Evolutionary conservation across 2,329 filamentous ascomycete species (phyloP).

Genomic region (Venturia nashicola): DNA sequence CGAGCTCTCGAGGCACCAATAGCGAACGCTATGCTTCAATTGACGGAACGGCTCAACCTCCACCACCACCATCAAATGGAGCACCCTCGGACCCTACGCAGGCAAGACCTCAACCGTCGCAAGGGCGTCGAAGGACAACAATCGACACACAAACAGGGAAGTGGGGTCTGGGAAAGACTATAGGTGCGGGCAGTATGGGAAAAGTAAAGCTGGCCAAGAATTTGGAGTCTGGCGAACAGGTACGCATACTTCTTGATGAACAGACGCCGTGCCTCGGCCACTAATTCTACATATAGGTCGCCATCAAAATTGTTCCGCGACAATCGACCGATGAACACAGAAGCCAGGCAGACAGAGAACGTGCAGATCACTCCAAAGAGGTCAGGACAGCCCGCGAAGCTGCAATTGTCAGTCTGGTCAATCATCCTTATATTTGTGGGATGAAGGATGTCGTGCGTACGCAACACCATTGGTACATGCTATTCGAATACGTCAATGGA

Average conservation of each 20-base stretch:
- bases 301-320: slow-evolving; percentile 92
- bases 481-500: slow-evolving; percentile 97
- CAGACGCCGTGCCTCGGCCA: neutral
- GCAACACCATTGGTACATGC: slow-evolving; percentile 99
- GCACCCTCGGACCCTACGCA: slow-evolving; percentile 18
- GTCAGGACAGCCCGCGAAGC: slow-evolving; percentile 89
- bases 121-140: slow-evolving; percentile 50
- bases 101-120: neutral
- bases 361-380: slow-evolving; percentile 92
- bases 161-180: slow-evolving; percentile 93
- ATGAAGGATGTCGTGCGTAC: slow-evolving; percentile 92
- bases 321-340: slow-evolving; percentile 77
- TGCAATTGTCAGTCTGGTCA: slow-evolving; percentile 86
- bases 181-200: slow-evolving; percentile 96
- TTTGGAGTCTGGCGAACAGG: slow-evolving; percentile 81
- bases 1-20: slow-evolving; percentile 14
- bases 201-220: slow-evolving; percentile 95
- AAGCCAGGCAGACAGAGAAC: slow-evolving; percentile 61
- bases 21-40: slow-evolving; percentile 32
- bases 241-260: slow-evolving; percentile 29
- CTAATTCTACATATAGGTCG: slow-evolving; percentile 47
- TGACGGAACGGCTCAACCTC: slow-evolving; percentile 27
- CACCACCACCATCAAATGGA: slow-evolving; percentile 23
- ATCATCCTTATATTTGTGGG: slow-evolving; percentile 91
- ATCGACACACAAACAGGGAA: slow-evolving; percentile 80